Percentiles rank a stretch among this genome's conserved stretches.
Evolutionary conservation across 371 early-diverging fungal species (phyloP).

Genomic region (Lichtheimia ramosa): DNA sequence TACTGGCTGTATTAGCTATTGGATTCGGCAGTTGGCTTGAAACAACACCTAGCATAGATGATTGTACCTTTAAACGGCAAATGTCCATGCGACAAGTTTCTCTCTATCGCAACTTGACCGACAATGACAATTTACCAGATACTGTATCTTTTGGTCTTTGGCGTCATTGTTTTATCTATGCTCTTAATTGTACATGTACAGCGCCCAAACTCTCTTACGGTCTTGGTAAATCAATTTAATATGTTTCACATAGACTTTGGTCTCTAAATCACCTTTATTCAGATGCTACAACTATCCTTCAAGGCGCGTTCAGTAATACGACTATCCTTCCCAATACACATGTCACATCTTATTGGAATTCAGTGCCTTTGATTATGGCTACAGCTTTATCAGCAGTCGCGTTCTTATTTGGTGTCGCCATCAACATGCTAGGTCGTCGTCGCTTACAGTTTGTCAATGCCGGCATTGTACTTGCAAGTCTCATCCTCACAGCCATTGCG

Average conservation of each 20-base stretch:
- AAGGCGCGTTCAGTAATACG: constrained; percentile 20
- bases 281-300: constrained; percentile 27
- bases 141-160: constrained; percentile 42
- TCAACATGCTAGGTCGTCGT: constrained; percentile 14
- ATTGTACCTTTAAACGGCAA: constrained; percentile 26
- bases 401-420: constrained; percentile 22
- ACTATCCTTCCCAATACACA: constrained; percentile 13
- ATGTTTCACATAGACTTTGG: constrained; percentile 2
- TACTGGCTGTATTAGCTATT: constrained; percentile 25
- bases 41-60: constrained; percentile 23
- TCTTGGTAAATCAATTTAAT: constrained; percentile 24
- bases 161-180: constrained; percentile 39
- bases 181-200: constrained; percentile 38
- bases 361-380: constrained; percentile 27
- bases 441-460: constrained; percentile 18
- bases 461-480: constrained; percentile 15
- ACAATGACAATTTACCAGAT: constrained; percentile 23
- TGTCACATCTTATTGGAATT: constrained; percentile 13
- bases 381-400: constrained; percentile 20
- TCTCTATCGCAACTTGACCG: constrained; percentile 26
- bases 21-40: constrained; percentile 39
- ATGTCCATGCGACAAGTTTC: constrained; percentile 31
- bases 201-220: constrained; percentile 28
- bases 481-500: constrained; percentile 17
- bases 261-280: not conserved